A percentile compares a stretch with the other conserved stretches of the same genome.
These are phyloP conservation scores for Kwoniella dendrophila DNA, from an alignment of 768 basidiomycete species.

Conservation along the genomic window DNA sequence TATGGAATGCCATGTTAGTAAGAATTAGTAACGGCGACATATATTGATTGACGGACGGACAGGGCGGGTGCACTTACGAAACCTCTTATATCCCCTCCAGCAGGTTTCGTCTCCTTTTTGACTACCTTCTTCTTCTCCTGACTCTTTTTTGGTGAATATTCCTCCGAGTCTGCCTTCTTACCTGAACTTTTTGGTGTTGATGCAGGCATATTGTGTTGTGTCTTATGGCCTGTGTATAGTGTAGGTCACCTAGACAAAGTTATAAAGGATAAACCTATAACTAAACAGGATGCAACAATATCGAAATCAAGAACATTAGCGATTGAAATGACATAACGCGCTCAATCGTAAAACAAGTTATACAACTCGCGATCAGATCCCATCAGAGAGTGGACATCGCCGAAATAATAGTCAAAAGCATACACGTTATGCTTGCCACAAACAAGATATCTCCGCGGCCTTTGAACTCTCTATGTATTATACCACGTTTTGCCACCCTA, in stretches of 20 bases:
- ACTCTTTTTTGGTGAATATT: constrained; percentile 4
- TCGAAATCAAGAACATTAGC: too few relatives aligned
- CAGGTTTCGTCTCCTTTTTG: constrained; percentile 29
- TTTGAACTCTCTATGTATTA: not conserved
- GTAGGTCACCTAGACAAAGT: not conserved
- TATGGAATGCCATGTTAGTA: not conserved
- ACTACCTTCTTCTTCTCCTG: constrained; percentile 21
- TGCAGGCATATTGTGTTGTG: constrained; percentile 5
- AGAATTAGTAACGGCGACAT: not conserved
- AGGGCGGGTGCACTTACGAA: constrained; percentile 33
- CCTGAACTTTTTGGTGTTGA: constrained; percentile 18
- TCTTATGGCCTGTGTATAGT: not conserved
- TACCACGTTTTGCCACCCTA: constrained; percentile 6
- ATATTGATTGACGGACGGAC: not conserved
- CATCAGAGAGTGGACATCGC: too few relatives aligned
- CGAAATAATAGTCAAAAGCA: too few relatives aligned
- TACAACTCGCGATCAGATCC: too few relatives aligned
- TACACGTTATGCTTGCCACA: too few relatives aligned
- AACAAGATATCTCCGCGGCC: too few relatives aligned
- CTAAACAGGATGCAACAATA: not conserved
- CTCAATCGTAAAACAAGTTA: too few relatives aligned
- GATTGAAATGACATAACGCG: too few relatives aligned
- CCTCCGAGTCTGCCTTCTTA: constrained; percentile 6
- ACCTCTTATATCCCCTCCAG: constrained; percentile 42
- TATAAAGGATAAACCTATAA: not conserved